phyloP scores from a whole-genome alignment of 2,329 filamentous ascomycete genomes.

The Colletotrichum sp. region DNA sequence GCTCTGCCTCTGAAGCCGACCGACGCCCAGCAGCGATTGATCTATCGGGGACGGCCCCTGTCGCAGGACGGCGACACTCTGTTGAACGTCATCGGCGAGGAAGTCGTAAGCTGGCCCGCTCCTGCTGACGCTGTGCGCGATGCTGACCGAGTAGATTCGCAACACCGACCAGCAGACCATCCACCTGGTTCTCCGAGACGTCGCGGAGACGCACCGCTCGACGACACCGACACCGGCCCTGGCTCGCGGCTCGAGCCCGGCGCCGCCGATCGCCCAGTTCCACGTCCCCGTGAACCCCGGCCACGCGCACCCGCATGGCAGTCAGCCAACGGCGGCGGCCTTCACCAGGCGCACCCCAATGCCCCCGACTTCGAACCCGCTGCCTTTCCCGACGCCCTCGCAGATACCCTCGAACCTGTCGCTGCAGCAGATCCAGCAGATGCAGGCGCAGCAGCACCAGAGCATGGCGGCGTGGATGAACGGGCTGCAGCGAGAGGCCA shows the following conservation, averaged over 20 bases:
- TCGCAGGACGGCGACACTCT: conserved; percentile 60
- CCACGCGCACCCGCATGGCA: conserved; percentile 26
- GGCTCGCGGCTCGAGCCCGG: conserved; percentile 26
- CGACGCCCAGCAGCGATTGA: conserved; percentile 63
- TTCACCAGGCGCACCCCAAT: conserved; percentile 33
- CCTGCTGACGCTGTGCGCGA: background rate
- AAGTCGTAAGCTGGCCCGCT: conserved; percentile 47
- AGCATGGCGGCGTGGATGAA: conserved; percentile 50
- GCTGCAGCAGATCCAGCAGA: conserved; percentile 22
- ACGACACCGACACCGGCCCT: conserved; percentile 27
- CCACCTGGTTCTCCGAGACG: conserved; percentile 56
- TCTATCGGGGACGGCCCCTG: conserved; percentile 64
- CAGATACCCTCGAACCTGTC: conserved; percentile 26
- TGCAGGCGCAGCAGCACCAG: conserved; percentile 40
- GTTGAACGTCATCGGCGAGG: conserved; percentile 60
- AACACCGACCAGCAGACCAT: conserved; percentile 51
- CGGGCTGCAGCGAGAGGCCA: conserved; percentile 52
- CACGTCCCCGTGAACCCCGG: conserved; percentile 19
- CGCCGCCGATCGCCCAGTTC: conserved; percentile 22
- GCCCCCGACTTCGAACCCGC: conserved; percentile 28
- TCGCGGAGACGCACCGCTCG: conserved; percentile 29
- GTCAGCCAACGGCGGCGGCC: conserved; percentile 30
- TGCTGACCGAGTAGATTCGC: conserved; percentile 18
- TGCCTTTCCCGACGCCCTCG: conserved; percentile 35
- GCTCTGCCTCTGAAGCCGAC: conserved; percentile 52